Evolutionary conservation across 2,329 filamentous ascomycete species (phyloP), one percentile per base, ranked within the genome.

Genomic region (Pseudohalonectria lignicola): DNA sequence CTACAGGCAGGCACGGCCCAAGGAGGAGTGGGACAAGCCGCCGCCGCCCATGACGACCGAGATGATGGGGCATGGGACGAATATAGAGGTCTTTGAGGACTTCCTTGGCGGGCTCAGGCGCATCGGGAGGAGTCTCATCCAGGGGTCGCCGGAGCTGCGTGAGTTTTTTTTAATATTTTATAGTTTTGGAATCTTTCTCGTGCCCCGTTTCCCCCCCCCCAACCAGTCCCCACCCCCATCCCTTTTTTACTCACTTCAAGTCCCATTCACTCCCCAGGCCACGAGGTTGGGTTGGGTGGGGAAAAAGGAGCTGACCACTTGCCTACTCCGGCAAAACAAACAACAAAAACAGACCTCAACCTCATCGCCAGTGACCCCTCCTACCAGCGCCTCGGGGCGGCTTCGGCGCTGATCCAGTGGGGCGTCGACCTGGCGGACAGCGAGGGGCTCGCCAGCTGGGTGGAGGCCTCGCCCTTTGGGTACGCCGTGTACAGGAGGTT

Each of bases 381-480:
- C 15, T 41, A 42, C 12, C 46, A 48, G 10, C 45, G 53, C 1
- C 31, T 52, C 19, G 53, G 54, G 7, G 53, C 52, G 16, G 53
- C 49, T 4, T 43, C 47, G 13, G 52, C 51, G 1, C 41, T 57
- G 9, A 13, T 56, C 15, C 34, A 40, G 21, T 49, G 44, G 43
- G 53, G 52, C 8, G 31, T 37, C 34, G 43, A 49, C 21, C 34
- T 53, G 11, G 53, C 52, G 7, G 53, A 57, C 37, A 40, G 37
- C 30, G 44, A 51, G 12, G 46, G 48, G 3, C 36, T 51, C 10
- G 39, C 47, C 17, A 36, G 39, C 15, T 49, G 45, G 32, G 43
- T 57, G 15, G 52, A 56, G 39, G 42, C 51, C 2, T 54, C 53
- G 5, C 49, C 53, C 2, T 17, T 10, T 1, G 53, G 53, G 10